Conservation (phyloP, 768 basidiomycete species). For the Kondoa malvinella region DNA sequence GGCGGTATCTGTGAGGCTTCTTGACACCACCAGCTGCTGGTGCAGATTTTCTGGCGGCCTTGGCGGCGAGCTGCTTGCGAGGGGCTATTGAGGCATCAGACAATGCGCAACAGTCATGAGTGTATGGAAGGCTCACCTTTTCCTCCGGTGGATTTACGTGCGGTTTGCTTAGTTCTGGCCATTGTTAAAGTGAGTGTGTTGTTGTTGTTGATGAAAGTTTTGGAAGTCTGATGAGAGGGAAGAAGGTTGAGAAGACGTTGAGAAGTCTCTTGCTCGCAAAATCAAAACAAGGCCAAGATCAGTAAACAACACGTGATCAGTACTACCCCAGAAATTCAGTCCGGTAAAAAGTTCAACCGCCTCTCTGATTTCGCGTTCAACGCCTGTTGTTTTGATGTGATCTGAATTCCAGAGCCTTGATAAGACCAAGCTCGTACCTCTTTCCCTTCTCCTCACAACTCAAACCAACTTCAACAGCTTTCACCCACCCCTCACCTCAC, state of each 20-base stretch:
- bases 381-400: too few species aligned
- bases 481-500: slow-evolving; percentile 5
- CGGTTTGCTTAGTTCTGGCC: slow-evolving; percentile 30
- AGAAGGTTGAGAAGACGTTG: slow-evolving; percentile 5
- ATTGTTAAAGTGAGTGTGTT: slow-evolving; percentile 14
- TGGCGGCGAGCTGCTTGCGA: slow-evolving; percentile 80
- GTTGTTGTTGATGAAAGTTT: not conserved
- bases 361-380: too few species aligned
- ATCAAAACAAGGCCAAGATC: not conserved
- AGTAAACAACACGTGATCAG: not conserved
- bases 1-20: slow-evolving; percentile 20
- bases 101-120: not conserved
- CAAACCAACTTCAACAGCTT: not conserved
- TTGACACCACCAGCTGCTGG: slow-evolving; percentile 35
- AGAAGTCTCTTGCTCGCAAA: not conserved
- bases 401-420: too few species aligned
- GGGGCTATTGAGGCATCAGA: slow-evolving; percentile 32
- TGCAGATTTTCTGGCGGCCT: slow-evolving; percentile 78
- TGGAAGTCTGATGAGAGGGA: not conserved
- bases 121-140: slow-evolving; percentile 25
- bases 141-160: slow-evolving; percentile 71
- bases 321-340: not conserved
- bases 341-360: too few species aligned
- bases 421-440: not conserved
- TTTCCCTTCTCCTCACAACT: not conserved